Percentiles rank a stretch among this genome's conserved stretches.
phyloP scores from a whole-genome alignment of 1,284 basidiomycete species.

The Malassezia cuniculi region DNA sequence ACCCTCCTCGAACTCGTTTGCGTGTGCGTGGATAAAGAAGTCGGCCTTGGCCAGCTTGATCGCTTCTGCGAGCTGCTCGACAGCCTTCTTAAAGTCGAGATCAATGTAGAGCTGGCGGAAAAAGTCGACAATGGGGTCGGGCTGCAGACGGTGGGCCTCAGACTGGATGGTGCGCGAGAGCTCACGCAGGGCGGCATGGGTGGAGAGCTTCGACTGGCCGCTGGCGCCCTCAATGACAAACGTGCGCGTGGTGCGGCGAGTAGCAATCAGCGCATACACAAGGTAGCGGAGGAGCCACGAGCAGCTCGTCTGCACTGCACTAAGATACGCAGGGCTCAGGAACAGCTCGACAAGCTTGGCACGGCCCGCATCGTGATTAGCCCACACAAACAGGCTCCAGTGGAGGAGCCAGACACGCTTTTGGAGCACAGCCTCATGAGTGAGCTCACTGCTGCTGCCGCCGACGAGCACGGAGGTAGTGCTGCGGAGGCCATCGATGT shows the following conservation, averaged over 20 bases:
- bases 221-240: conserved; percentile 35
- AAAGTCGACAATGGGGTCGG: conserved; percentile 87
- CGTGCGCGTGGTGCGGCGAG: conserved; percentile 53
- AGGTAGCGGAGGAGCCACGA: conserved; percentile 94
- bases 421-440: conserved; percentile 62
- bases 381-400: conserved; percentile 97
- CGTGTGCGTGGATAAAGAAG: conserved; percentile 82
- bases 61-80: conserved; percentile 64
- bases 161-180: conserved; percentile 37
- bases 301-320: conserved; percentile 89
- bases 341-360: conserved; percentile 92
- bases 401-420: conserved; percentile 91
- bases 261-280: conserved; percentile 78
- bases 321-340: conserved; percentile 87
- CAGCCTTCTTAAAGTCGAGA: conserved; percentile 79
- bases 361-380: conserved; percentile 83
- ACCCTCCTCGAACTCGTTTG: conserved; percentile 87
- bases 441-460: conserved; percentile 5
- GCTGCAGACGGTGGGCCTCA: conserved; percentile 53
- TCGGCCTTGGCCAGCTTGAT: conserved; percentile 75
- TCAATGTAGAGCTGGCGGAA: conserved; percentile 83
- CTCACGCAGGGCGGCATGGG: conserved; percentile 39
- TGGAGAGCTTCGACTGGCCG: conserved; percentile 27
- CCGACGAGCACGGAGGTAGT: conserved; percentile 11
- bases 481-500: conserved; percentile 55